Evolutionary conservation across 2,329 filamentous ascomycete species (phyloP), one percentile per base, ranked within the genome.

Genomic region (Tympanopsis confertula): DNA sequence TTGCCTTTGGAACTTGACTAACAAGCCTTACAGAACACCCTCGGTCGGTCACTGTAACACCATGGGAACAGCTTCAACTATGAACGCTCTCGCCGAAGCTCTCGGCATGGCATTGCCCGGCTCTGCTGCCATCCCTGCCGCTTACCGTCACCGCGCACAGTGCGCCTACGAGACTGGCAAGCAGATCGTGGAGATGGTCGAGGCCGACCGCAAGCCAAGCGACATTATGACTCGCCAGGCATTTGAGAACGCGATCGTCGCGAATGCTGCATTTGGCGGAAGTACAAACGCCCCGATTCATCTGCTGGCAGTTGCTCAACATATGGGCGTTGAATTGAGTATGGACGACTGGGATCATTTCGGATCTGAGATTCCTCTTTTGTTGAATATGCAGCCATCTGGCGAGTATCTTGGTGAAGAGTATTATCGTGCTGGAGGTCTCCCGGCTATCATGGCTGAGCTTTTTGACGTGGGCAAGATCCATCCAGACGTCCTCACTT

Each of bases 381-480:
- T 77, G 13, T 71, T 71, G 10, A 69, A 77, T 46, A 61, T 77
- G 22, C 76, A 77, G 53, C 72, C 72, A n/a, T 73, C 69, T 13
- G 72, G 72, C 39, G 74, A 75, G 52, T 74, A 73, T 41, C 71
- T 77, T 35, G 74, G 76, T 66, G 63, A 66, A 22, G 72, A 77
- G 47, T 57, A 76, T 30, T 62, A 68, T 52, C 55, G 59, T 17
- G 70, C 76, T 39, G 72, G 72, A 35, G 72, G 72, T 33, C 75
- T 71, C 3, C 72, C 72, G 0, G 55, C 70, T 19, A 56, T 77
- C 17, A 60, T 76, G 39, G 76, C 75, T 50, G 66, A 73, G 50
- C 61, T 77, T 29, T 56, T 76, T 20, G 68, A 66, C 48, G 69
- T 76, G 52, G 70, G 69, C 32, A 52, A 76, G 20, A 69, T 77